These are phyloP conservation scores for Populus deltoides DNA, from an alignment of 345 rosid genomes.

Conservation along the genomic window DNA sequence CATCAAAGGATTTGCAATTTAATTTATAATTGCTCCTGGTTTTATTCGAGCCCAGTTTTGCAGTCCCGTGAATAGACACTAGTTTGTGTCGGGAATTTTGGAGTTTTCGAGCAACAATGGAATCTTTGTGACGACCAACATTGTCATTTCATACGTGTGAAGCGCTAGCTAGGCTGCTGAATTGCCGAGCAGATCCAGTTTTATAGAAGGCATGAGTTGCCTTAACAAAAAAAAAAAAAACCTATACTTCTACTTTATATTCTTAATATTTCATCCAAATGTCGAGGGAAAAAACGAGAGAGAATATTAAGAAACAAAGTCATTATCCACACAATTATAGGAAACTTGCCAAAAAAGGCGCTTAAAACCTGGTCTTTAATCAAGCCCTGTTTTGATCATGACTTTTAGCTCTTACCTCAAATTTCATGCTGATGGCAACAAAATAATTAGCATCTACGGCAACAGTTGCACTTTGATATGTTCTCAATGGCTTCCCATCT, in stretches of 20 bases:
- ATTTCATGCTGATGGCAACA: conserved; percentile 53
- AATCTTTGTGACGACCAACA: conserved; percentile 20
- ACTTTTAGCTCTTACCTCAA: conserved; percentile 42
- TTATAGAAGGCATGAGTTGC: no score
- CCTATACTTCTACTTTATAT: no score
- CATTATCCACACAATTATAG: background rate
- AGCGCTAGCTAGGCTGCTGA: no score
- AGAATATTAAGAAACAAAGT: no score
- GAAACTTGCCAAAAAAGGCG: background rate
- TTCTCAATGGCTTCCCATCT: conserved; percentile 50
- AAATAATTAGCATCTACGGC: conserved; percentile 55
- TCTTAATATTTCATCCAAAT: no score
- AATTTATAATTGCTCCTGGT: background rate
- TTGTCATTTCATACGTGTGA: background rate
- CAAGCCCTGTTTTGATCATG: background rate
- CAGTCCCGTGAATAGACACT: conserved; percentile 18
- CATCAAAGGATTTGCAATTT: no score
- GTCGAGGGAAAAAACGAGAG: no score
- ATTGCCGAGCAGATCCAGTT: no score
- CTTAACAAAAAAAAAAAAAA: no score
- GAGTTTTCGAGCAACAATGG: conserved; percentile 16
- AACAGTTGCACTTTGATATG: conserved; percentile 62
- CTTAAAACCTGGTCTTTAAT: background rate
- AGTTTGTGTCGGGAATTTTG: conserved; percentile 17
- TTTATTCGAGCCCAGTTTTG: background rate